phyloP scores from a whole-genome alignment of 2,329 filamentous ascomycete species.

The Epichloe glyceriae region DNA sequence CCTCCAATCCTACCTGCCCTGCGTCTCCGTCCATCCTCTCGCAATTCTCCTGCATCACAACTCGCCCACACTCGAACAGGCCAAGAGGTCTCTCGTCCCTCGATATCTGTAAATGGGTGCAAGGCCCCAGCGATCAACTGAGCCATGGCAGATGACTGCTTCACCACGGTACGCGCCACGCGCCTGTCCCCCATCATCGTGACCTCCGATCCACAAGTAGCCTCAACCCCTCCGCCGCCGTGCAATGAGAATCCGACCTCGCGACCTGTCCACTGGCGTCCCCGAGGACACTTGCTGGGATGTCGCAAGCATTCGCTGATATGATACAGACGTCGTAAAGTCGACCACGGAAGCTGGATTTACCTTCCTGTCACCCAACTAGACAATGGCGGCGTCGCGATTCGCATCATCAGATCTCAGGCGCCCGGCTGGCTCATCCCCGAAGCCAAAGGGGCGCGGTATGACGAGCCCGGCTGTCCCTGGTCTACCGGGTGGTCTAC shows the following conservation, averaged over 20 bases:
- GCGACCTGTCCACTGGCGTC: neutral
- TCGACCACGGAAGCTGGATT: conserved; percentile 22
- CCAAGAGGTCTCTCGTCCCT: neutral
- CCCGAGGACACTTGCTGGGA: neutral
- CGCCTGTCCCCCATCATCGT: neutral
- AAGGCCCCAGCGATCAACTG: conserved; percentile 27
- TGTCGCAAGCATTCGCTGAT: conserved; percentile 5
- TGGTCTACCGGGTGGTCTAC: neutral
- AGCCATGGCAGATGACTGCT: conserved; percentile 35
- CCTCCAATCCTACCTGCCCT: neutral
- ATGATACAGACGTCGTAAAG: conserved; percentile 28
- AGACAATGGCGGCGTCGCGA: conserved; percentile 33
- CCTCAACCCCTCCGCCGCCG: neutral
- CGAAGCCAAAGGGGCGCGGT: conserved; percentile 44
- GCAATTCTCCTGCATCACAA: neutral
- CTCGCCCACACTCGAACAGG: neutral
- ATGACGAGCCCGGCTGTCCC: conserved; percentile 15
- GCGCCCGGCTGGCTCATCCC: conserved; percentile 38
- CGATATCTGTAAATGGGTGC: conserved; percentile 28
- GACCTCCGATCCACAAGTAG: neutral
- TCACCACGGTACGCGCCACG: conserved; percentile 28
- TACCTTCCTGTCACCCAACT: conserved; percentile 14
- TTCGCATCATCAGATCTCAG: conserved; percentile 33
- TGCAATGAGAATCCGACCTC: neutral
- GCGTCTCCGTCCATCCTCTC: neutral